A percentile compares a stretch with the other conserved stretches of the same genome.
Evolutionary conservation across 805 yeast genomes (phyloP).

Genomic region (Metschnikowia peoriensis): DNA sequence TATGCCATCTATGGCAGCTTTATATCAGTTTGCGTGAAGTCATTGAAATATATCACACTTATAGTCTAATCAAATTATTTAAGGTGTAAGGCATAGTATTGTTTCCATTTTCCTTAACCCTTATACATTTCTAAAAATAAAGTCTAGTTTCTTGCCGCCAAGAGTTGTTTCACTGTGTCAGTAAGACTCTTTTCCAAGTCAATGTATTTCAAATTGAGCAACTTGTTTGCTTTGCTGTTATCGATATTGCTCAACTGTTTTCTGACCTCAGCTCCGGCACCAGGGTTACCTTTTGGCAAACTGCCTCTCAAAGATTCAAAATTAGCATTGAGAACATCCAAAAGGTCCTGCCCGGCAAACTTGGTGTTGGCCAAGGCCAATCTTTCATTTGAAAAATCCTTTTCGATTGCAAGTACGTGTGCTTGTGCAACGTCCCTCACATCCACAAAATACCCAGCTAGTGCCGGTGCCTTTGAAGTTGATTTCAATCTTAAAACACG

Average conservation of each 20-base stretch:
- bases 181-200: conserved; percentile 38
- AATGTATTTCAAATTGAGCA: conserved; percentile 40
- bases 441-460: conserved; percentile 23
- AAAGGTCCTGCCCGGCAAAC: conserved; percentile 29
- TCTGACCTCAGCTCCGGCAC: conserved; percentile 27
- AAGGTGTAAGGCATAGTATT: too few species aligned
- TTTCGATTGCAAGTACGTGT: conserved; percentile 19
- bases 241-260: conserved; percentile 27
- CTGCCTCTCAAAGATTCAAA: conserved; percentile 37
- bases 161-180: conserved; percentile 45
- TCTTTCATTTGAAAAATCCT: conserved; percentile 25
- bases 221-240: conserved; percentile 32
- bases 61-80: too few species aligned
- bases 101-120: too few species aligned
- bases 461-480: conserved; percentile 20
- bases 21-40: too few species aligned
- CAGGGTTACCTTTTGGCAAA: conserved; percentile 44
- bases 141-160: conserved; percentile 9
- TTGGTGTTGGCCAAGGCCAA: conserved; percentile 26
- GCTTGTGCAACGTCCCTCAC: conserved; percentile 25
- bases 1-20: too few species aligned
- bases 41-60: background rate
- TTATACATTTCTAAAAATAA: background rate
- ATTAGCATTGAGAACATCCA: conserved; percentile 39
- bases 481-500: conserved; percentile 32